Evolutionary conservation across 768 basidiomycete species (phyloP).

Genomic region (Boletus rubropictus): DNA sequence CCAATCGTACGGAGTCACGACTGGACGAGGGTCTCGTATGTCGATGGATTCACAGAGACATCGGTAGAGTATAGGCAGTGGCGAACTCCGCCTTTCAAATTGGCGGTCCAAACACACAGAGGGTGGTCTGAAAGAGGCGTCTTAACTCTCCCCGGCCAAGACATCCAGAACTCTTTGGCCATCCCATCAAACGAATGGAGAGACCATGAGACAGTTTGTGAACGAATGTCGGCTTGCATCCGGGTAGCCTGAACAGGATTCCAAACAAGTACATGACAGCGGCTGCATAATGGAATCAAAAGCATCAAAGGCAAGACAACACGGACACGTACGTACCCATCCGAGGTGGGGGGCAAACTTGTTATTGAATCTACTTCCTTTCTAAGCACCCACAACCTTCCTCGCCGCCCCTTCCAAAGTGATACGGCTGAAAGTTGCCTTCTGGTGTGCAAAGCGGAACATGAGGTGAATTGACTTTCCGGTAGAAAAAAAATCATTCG

Average conservation of each 20-base stretch:
- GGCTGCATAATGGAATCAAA: slow-evolving; percentile 25
- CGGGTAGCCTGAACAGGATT: slow-evolving; percentile 81
- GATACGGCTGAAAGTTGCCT: slow-evolving; percentile 99
- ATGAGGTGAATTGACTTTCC: slow-evolving; percentile 29
- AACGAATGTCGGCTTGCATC: slow-evolving; percentile 96
- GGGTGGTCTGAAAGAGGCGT: slow-evolving; percentile 59
- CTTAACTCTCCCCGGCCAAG: slow-evolving; percentile 85
- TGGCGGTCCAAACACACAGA: slow-evolving; percentile 97
- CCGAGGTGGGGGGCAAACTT: slow-evolving; percentile 91
- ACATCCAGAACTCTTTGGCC: slow-evolving; percentile 87
- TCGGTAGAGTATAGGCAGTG: slow-evolving; percentile 86
- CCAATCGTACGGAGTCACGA: slow-evolving; percentile 89
- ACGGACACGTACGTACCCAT: slow-evolving; percentile 40
- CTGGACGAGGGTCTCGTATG: slow-evolving; percentile 92
- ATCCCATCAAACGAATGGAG: slow-evolving; percentile 91
- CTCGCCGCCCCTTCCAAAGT: slow-evolving; percentile 85
- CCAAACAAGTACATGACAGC: slow-evolving; percentile 98
- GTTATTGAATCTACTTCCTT: slow-evolving; percentile 89
- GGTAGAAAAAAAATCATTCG: slow-evolving; percentile 81
- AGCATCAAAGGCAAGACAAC: not conserved
- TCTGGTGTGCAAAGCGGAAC: slow-evolving; percentile 28
- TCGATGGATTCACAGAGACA: slow-evolving; percentile 75
- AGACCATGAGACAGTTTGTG: slow-evolving; percentile 87
- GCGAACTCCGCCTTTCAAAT: slow-evolving; percentile 67
- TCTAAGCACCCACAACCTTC: slow-evolving; percentile 92